Conservation (phyloP, 2,329 filamentous ascomycete species). For the Sporothrix mexicana region DNA sequence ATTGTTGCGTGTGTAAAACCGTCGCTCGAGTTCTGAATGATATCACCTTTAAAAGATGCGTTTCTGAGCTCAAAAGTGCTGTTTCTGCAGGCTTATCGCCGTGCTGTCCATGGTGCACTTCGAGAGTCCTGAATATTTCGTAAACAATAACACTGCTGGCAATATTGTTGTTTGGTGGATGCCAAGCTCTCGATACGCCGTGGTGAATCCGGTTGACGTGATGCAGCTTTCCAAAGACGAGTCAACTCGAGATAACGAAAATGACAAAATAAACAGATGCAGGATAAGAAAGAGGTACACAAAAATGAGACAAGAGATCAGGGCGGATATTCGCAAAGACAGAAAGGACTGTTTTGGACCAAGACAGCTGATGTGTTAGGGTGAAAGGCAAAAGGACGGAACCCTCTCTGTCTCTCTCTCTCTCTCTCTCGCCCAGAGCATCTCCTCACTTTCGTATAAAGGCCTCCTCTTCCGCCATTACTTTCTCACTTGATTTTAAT, state of each 20-base stretch:
- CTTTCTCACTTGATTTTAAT: conserved; percentile 6
- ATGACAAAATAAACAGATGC: background rate
- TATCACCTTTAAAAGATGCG: background rate
- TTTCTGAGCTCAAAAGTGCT: background rate
- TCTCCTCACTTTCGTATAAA: background rate
- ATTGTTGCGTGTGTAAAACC: background rate
- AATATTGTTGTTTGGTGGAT: background rate
- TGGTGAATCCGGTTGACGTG: background rate
- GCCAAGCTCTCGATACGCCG: background rate
- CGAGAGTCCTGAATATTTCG: background rate
- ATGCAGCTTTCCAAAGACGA: background rate
- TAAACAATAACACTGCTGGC: background rate
- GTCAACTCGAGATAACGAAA: background rate
- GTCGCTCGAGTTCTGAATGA: background rate
- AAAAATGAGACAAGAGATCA: background rate
- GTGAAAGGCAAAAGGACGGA: background rate
- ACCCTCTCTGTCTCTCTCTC: background rate
- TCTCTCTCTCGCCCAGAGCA: background rate
- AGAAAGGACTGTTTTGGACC: background rate
- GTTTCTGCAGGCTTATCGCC: background rate
- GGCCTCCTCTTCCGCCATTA: background rate
- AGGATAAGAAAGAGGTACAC: background rate
- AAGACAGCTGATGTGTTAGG: background rate
- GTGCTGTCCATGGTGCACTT: conserved; percentile 2
- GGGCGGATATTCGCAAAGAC: background rate